A percentile compares a stretch with the other conserved stretches of the same genome.
phyloP scores from a whole-genome alignment of 352 stramenopile species.

The Nothophytophthora sp. region DNA sequence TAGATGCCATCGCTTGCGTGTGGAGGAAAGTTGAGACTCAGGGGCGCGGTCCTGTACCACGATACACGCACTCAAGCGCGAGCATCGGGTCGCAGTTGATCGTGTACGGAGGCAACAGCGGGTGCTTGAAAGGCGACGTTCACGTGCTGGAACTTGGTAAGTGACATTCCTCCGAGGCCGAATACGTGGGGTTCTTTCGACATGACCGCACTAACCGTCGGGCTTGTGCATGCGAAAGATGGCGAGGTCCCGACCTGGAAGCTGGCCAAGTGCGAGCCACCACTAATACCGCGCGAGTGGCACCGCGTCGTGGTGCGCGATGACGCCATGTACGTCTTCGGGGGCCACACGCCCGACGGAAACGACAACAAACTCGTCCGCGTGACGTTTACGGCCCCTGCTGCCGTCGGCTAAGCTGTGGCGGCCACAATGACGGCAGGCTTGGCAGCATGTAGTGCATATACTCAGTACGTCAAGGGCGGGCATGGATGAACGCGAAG shows the following conservation, averaged over 20 bases:
- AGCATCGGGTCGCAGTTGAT: conserved; percentile 53
- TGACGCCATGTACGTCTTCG: conserved; percentile 56
- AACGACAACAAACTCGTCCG: conserved; percentile 53
- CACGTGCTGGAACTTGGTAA: conserved; percentile 50
- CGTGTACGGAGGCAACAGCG: conserved; percentile 59
- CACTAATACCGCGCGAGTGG: conserved; percentile 49
- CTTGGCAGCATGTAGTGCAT: no score
- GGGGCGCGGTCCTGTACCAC: conserved; percentile 34
- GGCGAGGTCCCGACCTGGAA: conserved; percentile 49
- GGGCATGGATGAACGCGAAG: no score
- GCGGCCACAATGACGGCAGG: no score
- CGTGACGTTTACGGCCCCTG: conserved; percentile 5
- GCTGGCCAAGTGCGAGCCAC: conserved; percentile 37
- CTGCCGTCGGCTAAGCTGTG: conserved; percentile 19
- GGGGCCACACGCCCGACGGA: conserved; percentile 42
- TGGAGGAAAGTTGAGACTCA: conserved; percentile 45
- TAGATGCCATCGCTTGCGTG: conserved; percentile 33
- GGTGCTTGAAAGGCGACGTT: conserved; percentile 58
- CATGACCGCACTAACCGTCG: no score
- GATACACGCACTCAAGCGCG: conserved; percentile 54
- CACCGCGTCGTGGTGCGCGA: conserved; percentile 45
- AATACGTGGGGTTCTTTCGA: no score
- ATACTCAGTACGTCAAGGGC: no score
- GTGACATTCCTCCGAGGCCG: no score
- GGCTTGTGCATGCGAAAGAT: conserved; percentile 7